Evolutionary conservation across 768 basidiomycete species (phyloP).

Genomic region (Cyclocybe aegerita): DNA sequence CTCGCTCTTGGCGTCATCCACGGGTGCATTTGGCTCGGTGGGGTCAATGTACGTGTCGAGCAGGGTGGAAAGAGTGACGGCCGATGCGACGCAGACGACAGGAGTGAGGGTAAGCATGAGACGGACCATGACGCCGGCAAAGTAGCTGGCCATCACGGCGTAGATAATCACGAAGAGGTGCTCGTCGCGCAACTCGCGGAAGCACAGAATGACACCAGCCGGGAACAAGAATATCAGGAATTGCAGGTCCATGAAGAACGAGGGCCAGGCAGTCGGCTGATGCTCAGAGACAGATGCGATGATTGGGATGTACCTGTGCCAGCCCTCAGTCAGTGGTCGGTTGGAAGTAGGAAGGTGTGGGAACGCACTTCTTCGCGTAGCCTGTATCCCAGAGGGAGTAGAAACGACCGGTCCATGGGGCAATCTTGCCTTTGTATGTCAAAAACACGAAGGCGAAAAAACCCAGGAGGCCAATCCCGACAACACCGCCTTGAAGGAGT

Average conservation of each 20-base stretch:
- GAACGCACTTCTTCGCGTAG: constrained; percentile 89
- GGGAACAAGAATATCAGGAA: constrained; percentile 98
- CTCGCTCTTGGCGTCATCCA: constrained; percentile 30
- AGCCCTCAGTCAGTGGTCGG: constrained; percentile 8
- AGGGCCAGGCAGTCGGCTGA: constrained; percentile 99
- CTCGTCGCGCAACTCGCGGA: constrained; percentile 92
- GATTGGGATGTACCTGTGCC: constrained; percentile 84
- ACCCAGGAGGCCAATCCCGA: constrained; percentile 71
- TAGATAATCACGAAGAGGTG: constrained; percentile 99
- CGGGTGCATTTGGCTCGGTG: constrained; percentile 50
- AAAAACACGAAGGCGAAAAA: constrained; percentile 72
- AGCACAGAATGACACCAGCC: constrained; percentile 91
- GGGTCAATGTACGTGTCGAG: constrained; percentile 92
- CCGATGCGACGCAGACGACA: constrained; percentile 91
- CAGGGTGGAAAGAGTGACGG: constrained; percentile 85
- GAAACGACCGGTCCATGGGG: constrained; percentile 99
- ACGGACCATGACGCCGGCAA: constrained; percentile 99
- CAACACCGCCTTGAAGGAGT: constrained; percentile 68
- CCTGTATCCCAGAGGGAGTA: constrained; percentile 99
- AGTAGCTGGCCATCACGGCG: constrained; percentile 93
- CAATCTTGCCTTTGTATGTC: constrained; percentile 93
- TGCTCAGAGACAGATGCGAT: constrained; percentile 99
- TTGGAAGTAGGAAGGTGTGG: constrained; percentile 4
- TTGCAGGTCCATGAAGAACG: constrained; percentile 99
- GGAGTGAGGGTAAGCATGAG: constrained; percentile 97